A percentile compares a stretch with the other conserved stretches of the same genome.
Evolutionary conservation across 129 eudicot species (phyloP).

Genomic region (Erigeron canadensis): DNA sequence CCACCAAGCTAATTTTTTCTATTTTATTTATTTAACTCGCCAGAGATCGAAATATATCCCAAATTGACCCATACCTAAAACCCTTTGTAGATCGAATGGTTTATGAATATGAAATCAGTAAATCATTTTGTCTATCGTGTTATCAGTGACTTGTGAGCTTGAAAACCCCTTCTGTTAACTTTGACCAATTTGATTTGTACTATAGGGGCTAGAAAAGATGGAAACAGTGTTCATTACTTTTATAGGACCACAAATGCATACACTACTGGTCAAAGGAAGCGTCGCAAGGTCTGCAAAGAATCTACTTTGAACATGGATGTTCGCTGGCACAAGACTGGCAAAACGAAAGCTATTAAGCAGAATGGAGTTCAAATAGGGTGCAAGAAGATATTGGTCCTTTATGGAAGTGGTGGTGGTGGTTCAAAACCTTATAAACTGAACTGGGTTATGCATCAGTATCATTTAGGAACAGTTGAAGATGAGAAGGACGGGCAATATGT

Average conservation of each 20-base stretch:
- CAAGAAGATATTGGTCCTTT: slow-evolving; percentile 91
- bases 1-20: neutral
- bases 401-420: slow-evolving; percentile 46
- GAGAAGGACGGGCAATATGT: slow-evolving; percentile 79
- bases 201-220: slow-evolving; percentile 86
- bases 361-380: slow-evolving; percentile 75
- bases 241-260: slow-evolving; percentile 74
- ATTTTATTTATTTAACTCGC: neutral
- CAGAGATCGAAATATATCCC: neutral
- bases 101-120: neutral
- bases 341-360: slow-evolving; percentile 61
- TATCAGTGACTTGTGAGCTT: slow-evolving; percentile 4
- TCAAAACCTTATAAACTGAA: slow-evolving; percentile 61
- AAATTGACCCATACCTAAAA: neutral
- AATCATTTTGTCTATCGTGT: neutral
- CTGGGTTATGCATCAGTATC: slow-evolving; percentile 98
- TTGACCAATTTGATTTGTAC: slow-evolving; percentile 1
- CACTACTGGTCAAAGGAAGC: slow-evolving; percentile 77
- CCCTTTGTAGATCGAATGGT: neutral
- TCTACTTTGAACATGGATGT: slow-evolving; percentile 39
- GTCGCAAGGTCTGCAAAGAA: slow-evolving; percentile 68
- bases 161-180: neutral
- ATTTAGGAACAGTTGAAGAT: slow-evolving; percentile 68
- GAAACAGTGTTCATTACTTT: slow-evolving; percentile 71
- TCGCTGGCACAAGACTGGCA: slow-evolving; percentile 98